Base-by-base conservation (phyloP, 2,329 filamentous ascomycete genomes). In the Camptophora hylomeconis region DNA sequence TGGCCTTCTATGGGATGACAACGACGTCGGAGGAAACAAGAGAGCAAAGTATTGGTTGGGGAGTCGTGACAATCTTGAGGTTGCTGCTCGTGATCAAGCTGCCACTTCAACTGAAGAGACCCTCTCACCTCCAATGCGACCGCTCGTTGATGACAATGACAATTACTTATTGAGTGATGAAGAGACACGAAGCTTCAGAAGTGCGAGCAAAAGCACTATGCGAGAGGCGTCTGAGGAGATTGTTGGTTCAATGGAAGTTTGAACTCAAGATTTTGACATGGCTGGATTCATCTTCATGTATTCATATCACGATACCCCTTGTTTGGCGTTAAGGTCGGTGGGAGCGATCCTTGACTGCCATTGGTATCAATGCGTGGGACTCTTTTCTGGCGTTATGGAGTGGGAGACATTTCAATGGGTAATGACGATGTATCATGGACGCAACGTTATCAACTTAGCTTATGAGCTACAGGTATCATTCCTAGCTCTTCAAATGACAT, bases 21-120 rank as follows among this genome's bases (percentile, higher is more conserved):
- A 48, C 33, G 59, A 64, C 37, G 45, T 57, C 3, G 73, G 74
- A 19, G 76, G 76, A 5, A 72, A 71, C 45, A 94, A 94, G 61
- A 76, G 86, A 25, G 82, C 83, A 9, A 72, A 69, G 37, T 94
- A 82, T 54, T 94, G 86, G 87, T 68, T 94, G 3, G 83, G 84
- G 22, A 75, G 82, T 37, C 65, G 60, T 20, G 61, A 65, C 3
- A 54, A 55, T 20, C 47, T 57, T 29, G 48, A 54, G 17, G 51
- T 57, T 28, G 53, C 53, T 23, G 57, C 57, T 22, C 55, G 58
- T 27, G 56, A 54, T 17, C 21, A 25, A 12, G 23, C 33, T 20
- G 16, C 27, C 17, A 27, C 24, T n/a, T 20, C 17, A 2, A 36
- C 44, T 15, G 27, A 35, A 7, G 39, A 40, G 23, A 21, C 14